Base-by-base conservation (phyloP, 1,284 basidiomycete species). In the Boletus chippewaensis region DNA sequence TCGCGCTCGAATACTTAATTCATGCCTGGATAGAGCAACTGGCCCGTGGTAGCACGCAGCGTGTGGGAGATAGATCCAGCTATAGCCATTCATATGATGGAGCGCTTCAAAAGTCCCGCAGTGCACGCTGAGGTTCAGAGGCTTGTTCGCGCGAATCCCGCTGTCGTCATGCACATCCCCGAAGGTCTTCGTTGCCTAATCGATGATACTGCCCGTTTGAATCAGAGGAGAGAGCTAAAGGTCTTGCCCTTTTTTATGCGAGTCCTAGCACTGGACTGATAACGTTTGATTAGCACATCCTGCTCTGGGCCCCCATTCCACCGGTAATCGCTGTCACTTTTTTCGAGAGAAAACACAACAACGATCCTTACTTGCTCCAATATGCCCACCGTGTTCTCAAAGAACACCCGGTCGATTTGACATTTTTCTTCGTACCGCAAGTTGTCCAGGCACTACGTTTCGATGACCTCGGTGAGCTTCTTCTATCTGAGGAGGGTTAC, bases 351-450 rank as follows among this genome's bases (percentile, higher is more conserved):
- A 80, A 83, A 49, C 94, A 87, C 68, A 78, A 84, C 51, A 91
- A 84, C 61, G 84, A 98, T 61, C 87, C 95, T 0, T 68, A 93
- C 36, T 72, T 98, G 35, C 72, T 99, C 29, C 96, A 99, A 83
- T 99, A 97, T 68, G 95, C 95, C 0, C 94, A 99, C 74, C 83
- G 95, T 44, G 91, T 95, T 1, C 74, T 99, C 39, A 93, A 95
- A 67, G 87, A 96, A 66, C 94, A 98, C 65, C 91, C 94, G 0
- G 91, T 99, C 15, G 86, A 93, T 22, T 69, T 98, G 42, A 95
- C 95, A 0, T 99, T 99, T 79, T 99, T 99, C 78, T 99, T 97
- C 66, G 93, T 99, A 15, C 96, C 96, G 0, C 96, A 99, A 76
- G 85, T 99, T 18, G 96, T 99, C 1, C 96, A 99, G 67, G 94